These are phyloP conservation scores for Stagonosporopsis tanaceti DNA, from an alignment of 2,329 filamentous ascomycete species.

Conservation along the genomic window DNA sequence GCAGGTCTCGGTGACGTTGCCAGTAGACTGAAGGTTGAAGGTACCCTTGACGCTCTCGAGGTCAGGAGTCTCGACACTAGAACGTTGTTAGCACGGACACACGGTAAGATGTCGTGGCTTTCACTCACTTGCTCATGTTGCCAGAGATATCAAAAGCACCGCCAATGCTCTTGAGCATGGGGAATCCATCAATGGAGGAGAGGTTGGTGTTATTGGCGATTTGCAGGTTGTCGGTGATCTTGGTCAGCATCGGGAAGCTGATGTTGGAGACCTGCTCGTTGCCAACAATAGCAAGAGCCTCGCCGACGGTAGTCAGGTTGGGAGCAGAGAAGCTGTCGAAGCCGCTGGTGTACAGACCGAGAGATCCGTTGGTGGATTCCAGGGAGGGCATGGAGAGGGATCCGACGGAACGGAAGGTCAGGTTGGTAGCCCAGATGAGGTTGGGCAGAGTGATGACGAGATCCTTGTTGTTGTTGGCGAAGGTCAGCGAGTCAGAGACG, in stretches of 20 bases:
- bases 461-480: conserved; percentile 80
- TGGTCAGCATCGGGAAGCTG: conserved; percentile 72
- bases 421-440: conserved; percentile 78
- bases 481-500: conserved; percentile 73
- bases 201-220: conserved; percentile 91
- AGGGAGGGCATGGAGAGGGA: conserved; percentile 77
- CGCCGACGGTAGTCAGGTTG: conserved; percentile 74
- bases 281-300: conserved; percentile 64
- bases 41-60: conserved; percentile 57
- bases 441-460: conserved; percentile 79
- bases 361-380: conserved; percentile 74
- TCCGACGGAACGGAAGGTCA: conserved; percentile 83
- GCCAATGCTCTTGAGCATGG: conserved; percentile 69
- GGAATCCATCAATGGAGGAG: conserved; percentile 70
- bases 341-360: conserved; percentile 85
- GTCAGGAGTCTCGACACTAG: conserved; percentile 73
- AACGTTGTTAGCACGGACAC: conserved; percentile 39
- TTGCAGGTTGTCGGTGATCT: conserved; percentile 79
- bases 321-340: conserved; percentile 68
- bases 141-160: conserved; percentile 88
- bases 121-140: conserved; percentile 79
- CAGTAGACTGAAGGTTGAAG: conserved; percentile 59
- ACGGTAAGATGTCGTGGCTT: neutral
- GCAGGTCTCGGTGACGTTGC: conserved; percentile 53
- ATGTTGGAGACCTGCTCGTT: conserved; percentile 73